Base-by-base conservation (phyloP, 2,329 filamentous ascomycete genomes). In the Raffaelea ambrosiae region DNA sequence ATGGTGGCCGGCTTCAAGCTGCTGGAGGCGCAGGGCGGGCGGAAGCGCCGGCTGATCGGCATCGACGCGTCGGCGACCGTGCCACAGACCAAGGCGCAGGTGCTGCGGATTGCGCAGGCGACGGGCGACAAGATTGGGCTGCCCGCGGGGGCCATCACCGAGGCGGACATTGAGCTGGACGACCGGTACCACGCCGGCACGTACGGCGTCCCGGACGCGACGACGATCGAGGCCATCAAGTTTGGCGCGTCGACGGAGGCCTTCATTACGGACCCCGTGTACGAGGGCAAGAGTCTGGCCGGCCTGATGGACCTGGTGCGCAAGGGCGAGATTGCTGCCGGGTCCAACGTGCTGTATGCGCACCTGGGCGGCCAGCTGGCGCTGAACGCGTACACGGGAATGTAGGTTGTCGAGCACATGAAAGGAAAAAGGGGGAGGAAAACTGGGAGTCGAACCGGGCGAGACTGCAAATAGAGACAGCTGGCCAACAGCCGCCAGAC, bases 221-320 rank as follows among this genome's bases (percentile, higher is more conserved):
- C 68, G 56, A 88, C 84, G 1, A 72, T 83, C 44, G 79, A 79
- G 29, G 83, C 83, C 0, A 87, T 88, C 59, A 75, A 74, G 61
- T 81, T 84, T 58, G 81, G 79, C 5, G 84, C 84, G 0, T 62
- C 68, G 50, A 85, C 78, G 1, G 84, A 88, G 66, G 84, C 76
- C 0, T 81, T 88, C 56, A 84, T 88, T 53, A 87, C 83, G 0
- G 84, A 88, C 58, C 84, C 83, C 0, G 84, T 88, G 2, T 88
- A 88, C 57, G 83, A 86, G 65, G 84, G 84, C 1, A 88, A 88
- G 74, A 84, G 79, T 55, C 65, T 88, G 61, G 82, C 82, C 4
- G 84, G 83, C 0, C 74, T 87, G 81, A 77, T 86, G 55, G 81
- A 82, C 59, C 65, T 86, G 67, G 77, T 86, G 18, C 73, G 67